Percentiles rank a stretch among this genome's conserved stretches.
phyloP scores from a whole-genome alignment of 225 moss, liverwort and hornwort genomes.

The Pseudoscleropodium purum region DNA sequence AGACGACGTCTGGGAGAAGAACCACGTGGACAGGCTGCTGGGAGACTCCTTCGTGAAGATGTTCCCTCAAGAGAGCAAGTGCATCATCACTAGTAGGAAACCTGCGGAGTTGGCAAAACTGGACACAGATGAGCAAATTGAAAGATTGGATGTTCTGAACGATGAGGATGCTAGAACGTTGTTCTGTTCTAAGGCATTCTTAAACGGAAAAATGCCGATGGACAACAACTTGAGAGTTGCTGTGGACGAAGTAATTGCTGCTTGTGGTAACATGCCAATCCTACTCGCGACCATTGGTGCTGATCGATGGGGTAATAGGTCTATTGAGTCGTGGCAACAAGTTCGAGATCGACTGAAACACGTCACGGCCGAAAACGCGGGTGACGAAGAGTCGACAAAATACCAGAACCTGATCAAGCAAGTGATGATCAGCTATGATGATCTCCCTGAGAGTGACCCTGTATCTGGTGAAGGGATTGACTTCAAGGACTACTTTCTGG shows the following conservation, averaged over 20 bases:
- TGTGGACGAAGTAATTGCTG: constrained; percentile 11
- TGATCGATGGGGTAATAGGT: constrained; percentile 12
- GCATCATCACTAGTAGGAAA: constrained; percentile 31
- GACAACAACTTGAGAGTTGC: not conserved
- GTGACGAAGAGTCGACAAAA: not conserved
- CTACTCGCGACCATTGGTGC: constrained; percentile 25
- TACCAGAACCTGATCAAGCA: constrained; percentile 17
- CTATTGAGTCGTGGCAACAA: constrained; percentile 14
- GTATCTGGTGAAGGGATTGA: constrained; percentile 1
- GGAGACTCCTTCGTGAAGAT: constrained; percentile 12
- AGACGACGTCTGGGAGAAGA: constrained; percentile 35
- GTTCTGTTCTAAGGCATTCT: constrained; percentile 23
- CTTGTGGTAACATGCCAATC: constrained; percentile 27
- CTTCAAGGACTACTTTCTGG: constrained; percentile 30
- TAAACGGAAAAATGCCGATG: not conserved
- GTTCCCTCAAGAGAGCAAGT: constrained; percentile 27
- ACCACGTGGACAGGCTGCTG: constrained; percentile 22
- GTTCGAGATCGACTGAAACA: constrained; percentile 13
- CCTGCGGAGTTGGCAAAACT: constrained; percentile 16
- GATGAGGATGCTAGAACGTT: constrained; percentile 3
- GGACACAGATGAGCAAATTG: not conserved
- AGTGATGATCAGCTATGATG: constrained; percentile 34
- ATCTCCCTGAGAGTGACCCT: constrained; percentile 10
- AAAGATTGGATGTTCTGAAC: constrained; percentile 13
- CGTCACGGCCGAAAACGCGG: not conserved